Conservation (phyloP, 1,284 basidiomycete species). For the Malassezia pachydermatis region DNA sequence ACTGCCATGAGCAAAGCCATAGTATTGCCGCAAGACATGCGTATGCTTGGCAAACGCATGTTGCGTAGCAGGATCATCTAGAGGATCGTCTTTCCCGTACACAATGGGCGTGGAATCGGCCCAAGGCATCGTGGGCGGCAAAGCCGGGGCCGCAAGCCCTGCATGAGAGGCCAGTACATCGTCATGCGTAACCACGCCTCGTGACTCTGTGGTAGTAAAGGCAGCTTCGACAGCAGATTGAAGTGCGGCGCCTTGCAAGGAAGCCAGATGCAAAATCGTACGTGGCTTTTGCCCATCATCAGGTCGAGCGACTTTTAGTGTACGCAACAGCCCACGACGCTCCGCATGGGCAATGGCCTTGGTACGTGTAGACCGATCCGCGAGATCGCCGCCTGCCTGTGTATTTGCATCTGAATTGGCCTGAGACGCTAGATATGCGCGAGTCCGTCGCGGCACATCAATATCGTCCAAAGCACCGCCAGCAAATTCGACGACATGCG, state of each 20-base stretch:
- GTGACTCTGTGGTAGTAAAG: background rate
- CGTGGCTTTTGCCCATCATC: slow-evolving; percentile 3
- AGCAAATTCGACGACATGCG: background rate
- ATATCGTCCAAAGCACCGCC: slow-evolving; percentile 16
- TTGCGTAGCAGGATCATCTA: slow-evolving; percentile 7
- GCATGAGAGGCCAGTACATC: slow-evolving; percentile 4
- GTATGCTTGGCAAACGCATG: slow-evolving; percentile 16
- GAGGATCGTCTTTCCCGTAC: slow-evolving; percentile 5
- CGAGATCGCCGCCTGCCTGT: background rate
- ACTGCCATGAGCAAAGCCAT: slow-evolving; percentile 24
- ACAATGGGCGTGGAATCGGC: slow-evolving; percentile 26
- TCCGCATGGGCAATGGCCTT: slow-evolving; percentile 7
- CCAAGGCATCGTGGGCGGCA: slow-evolving; percentile 26
- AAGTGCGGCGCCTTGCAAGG: background rate
- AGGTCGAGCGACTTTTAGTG: slow-evolving; percentile 5
- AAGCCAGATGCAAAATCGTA: slow-evolving; percentile 1
- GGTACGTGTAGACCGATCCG: slow-evolving; percentile 14
- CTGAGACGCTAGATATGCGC: background rate
- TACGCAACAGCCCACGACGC: slow-evolving; percentile 9
- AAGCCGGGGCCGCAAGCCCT: slow-evolving; percentile 17
- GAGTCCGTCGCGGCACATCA: slow-evolving; percentile 9
- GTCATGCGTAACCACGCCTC: background rate
- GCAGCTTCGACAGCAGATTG: background rate
- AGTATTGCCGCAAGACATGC: slow-evolving; percentile 22
- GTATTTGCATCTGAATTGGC: background rate